Conservation (phyloP, 768 basidiomycete genomes). For the Trametes cinnabarina region DNA sequence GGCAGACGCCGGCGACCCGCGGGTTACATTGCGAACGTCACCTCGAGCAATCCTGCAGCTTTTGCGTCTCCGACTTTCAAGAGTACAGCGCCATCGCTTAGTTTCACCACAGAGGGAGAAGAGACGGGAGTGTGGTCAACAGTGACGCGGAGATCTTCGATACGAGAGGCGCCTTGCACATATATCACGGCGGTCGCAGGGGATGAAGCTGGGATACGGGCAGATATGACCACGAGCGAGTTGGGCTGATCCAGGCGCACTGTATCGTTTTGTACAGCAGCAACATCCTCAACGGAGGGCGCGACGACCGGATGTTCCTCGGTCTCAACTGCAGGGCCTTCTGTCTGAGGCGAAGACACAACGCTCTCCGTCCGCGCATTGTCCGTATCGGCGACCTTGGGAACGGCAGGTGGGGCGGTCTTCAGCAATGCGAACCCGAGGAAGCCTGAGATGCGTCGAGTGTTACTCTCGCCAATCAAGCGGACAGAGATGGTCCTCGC, state of each 20-base stretch:
- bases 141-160: not conserved
- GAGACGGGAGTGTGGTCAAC: not conserved
- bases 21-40: not conserved
- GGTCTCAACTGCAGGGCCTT: too few species aligned
- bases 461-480: conserved; percentile 2
- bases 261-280: too few species aligned
- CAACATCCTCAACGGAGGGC: too few species aligned
- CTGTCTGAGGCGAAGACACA: too few species aligned
- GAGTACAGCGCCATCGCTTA: not conserved
- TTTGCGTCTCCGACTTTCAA: not conserved
- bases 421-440: conserved; percentile 5
- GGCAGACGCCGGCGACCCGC: not conserved
- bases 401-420: not conserved
- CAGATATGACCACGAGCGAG: too few species aligned
- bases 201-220: not conserved
- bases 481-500: conserved; percentile 1
- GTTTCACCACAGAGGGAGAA: not conserved
- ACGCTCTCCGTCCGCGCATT: not conserved
- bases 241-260: too few species aligned
- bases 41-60: not conserved
- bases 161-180: not conserved
- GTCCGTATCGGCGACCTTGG: not conserved
- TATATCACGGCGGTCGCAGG: not conserved
- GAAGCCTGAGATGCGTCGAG: conserved; percentile 6
- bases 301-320: too few species aligned